Evolutionary conservation across 73 alveolate species (phyloP).

Genomic region (Stentor roeselii): DNA sequence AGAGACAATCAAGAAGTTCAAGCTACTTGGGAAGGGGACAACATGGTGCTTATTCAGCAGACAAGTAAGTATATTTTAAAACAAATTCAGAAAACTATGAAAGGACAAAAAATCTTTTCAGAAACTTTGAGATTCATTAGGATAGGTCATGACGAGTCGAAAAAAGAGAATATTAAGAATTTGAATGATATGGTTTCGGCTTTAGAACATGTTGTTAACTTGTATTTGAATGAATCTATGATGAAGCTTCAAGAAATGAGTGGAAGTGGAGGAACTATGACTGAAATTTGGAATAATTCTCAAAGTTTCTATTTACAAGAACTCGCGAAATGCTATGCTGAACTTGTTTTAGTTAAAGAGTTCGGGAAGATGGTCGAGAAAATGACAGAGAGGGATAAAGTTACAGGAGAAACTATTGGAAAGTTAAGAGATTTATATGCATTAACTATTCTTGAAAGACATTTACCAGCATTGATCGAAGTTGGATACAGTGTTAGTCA

Average conservation of each 20-base stretch:
- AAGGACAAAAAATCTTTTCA: slow-evolving; percentile 29
- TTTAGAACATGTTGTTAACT: not conserved
- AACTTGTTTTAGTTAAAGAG: not conserved
- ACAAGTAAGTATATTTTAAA: slow-evolving; percentile 56
- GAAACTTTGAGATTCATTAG: not conserved
- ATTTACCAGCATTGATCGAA: not conserved
- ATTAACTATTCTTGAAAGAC: not conserved
- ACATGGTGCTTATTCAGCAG: slow-evolving; percentile 69
- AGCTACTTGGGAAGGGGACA: slow-evolving; percentile 84
- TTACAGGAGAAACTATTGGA: not conserved
- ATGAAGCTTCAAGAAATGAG: not conserved
- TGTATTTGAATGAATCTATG: not conserved
- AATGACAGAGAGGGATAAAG: not conserved
- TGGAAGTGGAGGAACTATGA: not conserved
- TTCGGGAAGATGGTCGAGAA: not conserved
- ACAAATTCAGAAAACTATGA: slow-evolving; percentile 35
- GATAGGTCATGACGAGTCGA: not conserved
- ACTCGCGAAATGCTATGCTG: not conserved
- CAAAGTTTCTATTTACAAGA: not conserved
- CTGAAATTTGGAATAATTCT: not conserved
- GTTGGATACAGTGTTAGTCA: not conserved
- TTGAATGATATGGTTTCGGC: not conserved
- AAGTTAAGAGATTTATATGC: not conserved
- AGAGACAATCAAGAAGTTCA: not conserved
- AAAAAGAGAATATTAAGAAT: not conserved